Conservation (phyloP, 1,284 basidiomycete genomes). For the Ceratorhiza oryzae-sativae region DNA sequence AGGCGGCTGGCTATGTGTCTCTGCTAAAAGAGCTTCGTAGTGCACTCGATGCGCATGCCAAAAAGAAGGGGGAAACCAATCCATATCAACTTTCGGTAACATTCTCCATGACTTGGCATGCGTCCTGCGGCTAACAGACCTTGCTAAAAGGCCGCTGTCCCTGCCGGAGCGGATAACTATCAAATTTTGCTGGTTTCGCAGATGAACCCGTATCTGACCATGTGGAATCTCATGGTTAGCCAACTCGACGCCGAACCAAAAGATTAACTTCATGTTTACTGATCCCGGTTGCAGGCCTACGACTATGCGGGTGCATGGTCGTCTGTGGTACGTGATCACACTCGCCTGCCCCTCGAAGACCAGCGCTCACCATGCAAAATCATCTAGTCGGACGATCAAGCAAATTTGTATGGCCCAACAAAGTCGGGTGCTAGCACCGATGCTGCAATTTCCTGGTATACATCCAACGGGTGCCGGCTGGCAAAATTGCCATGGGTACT, state of each 20-base stretch:
- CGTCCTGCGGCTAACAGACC: not conserved
- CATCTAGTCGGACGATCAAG: slow-evolving; percentile 71
- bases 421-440: slow-evolving; percentile 73
- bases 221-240: slow-evolving; percentile 64
- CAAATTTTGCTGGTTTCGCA: slow-evolving; percentile 53
- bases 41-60: slow-evolving; percentile 10
- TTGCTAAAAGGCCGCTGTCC: slow-evolving; percentile 50
- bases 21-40: slow-evolving; percentile 34
- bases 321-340: slow-evolving; percentile 48
- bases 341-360: not conserved
- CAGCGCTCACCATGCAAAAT: not conserved
- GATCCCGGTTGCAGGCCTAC: slow-evolving; percentile 85
- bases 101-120: not conserved
- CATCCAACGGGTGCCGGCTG: slow-evolving; percentile 69
- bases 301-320: slow-evolving; percentile 79
- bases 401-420: slow-evolving; percentile 75
- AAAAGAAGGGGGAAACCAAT: slow-evolving; percentile 35
- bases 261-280: slow-evolving; percentile 62
- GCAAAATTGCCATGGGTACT: slow-evolving; percentile 80
- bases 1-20: slow-evolving; percentile 20
- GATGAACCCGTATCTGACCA: slow-evolving; percentile 59
- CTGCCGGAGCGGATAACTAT: slow-evolving; percentile 57
- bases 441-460: slow-evolving; percentile 70
- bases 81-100: slow-evolving; percentile 38
- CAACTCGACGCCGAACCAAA: not conserved